phyloP scores from a whole-genome alignment of 371 early-diverging fungal species.

The Sporodiniella umbellata region DNA sequence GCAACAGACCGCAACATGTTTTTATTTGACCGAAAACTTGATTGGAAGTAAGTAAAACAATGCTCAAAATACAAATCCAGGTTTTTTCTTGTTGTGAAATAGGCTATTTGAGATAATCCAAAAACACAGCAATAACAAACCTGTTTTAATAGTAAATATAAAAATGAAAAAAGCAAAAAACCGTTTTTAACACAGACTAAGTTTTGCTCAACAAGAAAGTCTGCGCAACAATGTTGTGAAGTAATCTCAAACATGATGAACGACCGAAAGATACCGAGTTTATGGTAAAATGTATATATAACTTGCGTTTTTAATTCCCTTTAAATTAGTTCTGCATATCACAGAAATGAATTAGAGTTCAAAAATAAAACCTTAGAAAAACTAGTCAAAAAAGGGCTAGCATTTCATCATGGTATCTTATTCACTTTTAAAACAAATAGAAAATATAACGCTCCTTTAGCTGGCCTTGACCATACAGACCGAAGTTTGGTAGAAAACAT shows the following conservation, averaged over 20 bases:
- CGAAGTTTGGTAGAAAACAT: constrained; percentile 63
- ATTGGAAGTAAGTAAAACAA: constrained; percentile 52
- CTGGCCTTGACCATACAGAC: constrained; percentile 65
- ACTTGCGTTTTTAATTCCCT: not conserved
- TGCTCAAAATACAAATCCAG: not conserved
- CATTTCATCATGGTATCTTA: constrained; percentile 75
- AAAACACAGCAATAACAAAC: constrained; percentile 52
- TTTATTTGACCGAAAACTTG: constrained; percentile 61
- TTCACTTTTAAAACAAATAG: not conserved
- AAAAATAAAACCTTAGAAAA: constrained; percentile 37
- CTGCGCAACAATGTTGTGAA: constrained; percentile 60
- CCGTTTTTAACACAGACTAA: constrained; percentile 12
- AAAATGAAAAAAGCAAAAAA: not conserved
- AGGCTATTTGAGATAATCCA: constrained; percentile 63
- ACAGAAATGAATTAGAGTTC: constrained; percentile 1
- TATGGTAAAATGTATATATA: constrained; percentile 13
- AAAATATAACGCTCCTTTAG: constrained; percentile 9
- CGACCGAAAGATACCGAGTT: constrained; percentile 9
- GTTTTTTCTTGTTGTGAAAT: not conserved
- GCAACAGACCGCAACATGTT: constrained; percentile 45
- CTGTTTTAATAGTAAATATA: constrained; percentile 60
- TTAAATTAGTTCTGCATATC: not conserved
- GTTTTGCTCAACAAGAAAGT: constrained; percentile 79
- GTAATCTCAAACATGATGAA: constrained; percentile 40
- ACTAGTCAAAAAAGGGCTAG: constrained; percentile 55